A percentile compares a stretch with the other conserved stretches of the same genome.
Evolutionary conservation across 2,329 filamentous ascomycete genomes (phyloP).

Genomic region (Phoma herbarum): DNA sequence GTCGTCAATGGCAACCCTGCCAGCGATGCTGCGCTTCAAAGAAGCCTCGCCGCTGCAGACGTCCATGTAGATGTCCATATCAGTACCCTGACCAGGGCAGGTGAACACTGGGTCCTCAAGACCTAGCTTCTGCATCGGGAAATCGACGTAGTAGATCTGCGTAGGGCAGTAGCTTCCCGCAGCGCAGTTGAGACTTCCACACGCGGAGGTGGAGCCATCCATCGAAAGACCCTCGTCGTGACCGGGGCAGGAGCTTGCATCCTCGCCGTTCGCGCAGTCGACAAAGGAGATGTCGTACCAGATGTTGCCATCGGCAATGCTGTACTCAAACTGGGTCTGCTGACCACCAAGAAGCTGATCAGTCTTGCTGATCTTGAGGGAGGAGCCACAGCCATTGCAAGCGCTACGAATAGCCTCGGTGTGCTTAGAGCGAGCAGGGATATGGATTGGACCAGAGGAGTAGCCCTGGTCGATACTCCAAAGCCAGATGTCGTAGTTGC

Average conservation of each 20-base stretch:
- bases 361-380: slow-evolving; percentile 39
- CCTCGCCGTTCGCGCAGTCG: slow-evolving; percentile 37
- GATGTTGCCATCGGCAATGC: slow-evolving; percentile 27
- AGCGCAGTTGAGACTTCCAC: slow-evolving; percentile 26
- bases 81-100: slow-evolving; percentile 27
- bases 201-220: slow-evolving; percentile 23
- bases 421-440: slow-evolving; percentile 32
- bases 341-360: slow-evolving; percentile 28
- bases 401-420: slow-evolving; percentile 30
- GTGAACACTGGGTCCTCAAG: slow-evolving; percentile 37
- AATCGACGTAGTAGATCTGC: slow-evolving; percentile 38
- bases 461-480: slow-evolving; percentile 31
- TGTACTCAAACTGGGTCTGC: slow-evolving; percentile 44
- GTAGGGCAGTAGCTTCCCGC: slow-evolving; percentile 37
- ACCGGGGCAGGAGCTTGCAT: slow-evolving; percentile 33
- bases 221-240: slow-evolving; percentile 35
- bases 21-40: slow-evolving; percentile 40
- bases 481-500: slow-evolving; percentile 39
- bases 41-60: slow-evolving; percentile 30
- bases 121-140: slow-evolving; percentile 32
- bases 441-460: slow-evolving; percentile 19
- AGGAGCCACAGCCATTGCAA: slow-evolving; percentile 31
- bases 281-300: slow-evolving; percentile 45
- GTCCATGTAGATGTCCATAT: slow-evolving; percentile 35
- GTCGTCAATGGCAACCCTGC: slow-evolving; percentile 15